Evolutionary conservation across 2,329 filamentous ascomycete species (phyloP).

Genomic region (Fusarium cyanostomum): DNA sequence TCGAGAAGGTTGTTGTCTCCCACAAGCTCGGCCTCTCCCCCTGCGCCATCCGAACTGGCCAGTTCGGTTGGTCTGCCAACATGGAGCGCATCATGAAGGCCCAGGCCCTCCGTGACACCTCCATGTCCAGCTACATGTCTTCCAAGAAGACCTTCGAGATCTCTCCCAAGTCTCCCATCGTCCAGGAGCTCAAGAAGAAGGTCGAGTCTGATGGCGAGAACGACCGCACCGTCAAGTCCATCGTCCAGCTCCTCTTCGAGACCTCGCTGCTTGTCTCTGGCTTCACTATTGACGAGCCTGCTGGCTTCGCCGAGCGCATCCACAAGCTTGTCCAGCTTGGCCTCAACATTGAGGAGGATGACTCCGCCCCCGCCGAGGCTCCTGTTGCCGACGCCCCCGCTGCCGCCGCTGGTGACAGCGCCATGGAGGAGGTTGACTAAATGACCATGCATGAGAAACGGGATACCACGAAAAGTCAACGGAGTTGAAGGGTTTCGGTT

Average conservation of each 20-base stretch:
- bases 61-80: slow-evolving; percentile 99
- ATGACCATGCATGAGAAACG: slow-evolving; percentile 43
- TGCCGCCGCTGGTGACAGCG: slow-evolving; percentile 78
- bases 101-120: slow-evolving; percentile 98
- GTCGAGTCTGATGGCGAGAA: slow-evolving; percentile 97
- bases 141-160: slow-evolving; percentile 99
- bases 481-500: slow-evolving; percentile 54
- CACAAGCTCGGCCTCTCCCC: slow-evolving; percentile 96
- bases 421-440: slow-evolving; percentile 99
- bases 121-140: slow-evolving; percentile 99
- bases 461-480: slow-evolving; percentile 54
- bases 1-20: slow-evolving; percentile 99
- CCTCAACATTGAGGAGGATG: slow-evolving; percentile 95
- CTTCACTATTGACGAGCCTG: slow-evolving; percentile 99
- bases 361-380: slow-evolving; percentile 72
- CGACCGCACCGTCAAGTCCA: slow-evolving; percentile 99
- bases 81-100: slow-evolving; percentile 99
- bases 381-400: slow-evolving; percentile 63
- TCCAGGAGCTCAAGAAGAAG: slow-evolving; percentile 99
- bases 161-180: slow-evolving; percentile 96
- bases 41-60: slow-evolving; percentile 98
- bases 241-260: slow-evolving; percentile 98
- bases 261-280: slow-evolving; percentile 98
- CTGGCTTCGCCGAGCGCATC: slow-evolving; percentile 97
- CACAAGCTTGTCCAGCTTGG: slow-evolving; percentile 99